Evolutionary conservation across 768 basidiomycete species (phyloP), one percentile per base, ranked within the genome.

Genomic region (Hebeloma cylindrosporum): DNA sequence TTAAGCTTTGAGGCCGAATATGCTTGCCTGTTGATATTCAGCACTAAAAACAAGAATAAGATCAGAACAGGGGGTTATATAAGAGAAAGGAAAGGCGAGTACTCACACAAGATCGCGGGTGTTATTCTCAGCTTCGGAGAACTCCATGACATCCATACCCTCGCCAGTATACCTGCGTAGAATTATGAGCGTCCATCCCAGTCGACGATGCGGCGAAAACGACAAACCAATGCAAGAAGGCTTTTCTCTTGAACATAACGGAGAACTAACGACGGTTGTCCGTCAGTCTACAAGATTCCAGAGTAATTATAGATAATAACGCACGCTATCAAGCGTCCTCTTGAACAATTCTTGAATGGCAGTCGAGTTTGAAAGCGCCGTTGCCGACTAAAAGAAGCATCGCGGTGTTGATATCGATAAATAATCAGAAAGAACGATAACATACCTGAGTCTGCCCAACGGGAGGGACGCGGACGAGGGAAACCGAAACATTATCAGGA

Each of bases 201-300:
- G n/a, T n/a, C n/a, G n/a, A n/a, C n/a, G n/a, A n/a, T n/a, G n/a
- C n/a, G n/a, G n/a, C n/a, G n/a, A n/a, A n/a, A n/a, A n/a, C n/a
- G n/a, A n/a, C n/a, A n/a, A n/a, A n/a, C 75, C 90, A 93, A 61
- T 93, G 90, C 45, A 94, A 65, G 75, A 89, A 95, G 4, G 93
- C 93, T 33, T 75, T 73, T 22, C 91, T 79, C 61, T 85, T 88
- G 68, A 79, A 93, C 88, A 94, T 93, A 4, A 74, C 66, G 0
- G 78, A 50, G 64, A 91, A 93, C 85, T 91, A 57, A n/a, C n/a
- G n/a, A n/a, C n/a, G n/a, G n/a, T n/a, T n/a, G n/a, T n/a, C n/a
- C n/a, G n/a, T n/a, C n/a, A n/a, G n/a, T n/a, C n/a, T n/a, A n/a
- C n/a, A n/a, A n/a, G n/a, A n/a, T n/a, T n/a, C n/a, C n/a, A n/a